Conservation (phyloP, 2,329 filamentous ascomycete genomes). For the Aureobasidium musti region DNA sequence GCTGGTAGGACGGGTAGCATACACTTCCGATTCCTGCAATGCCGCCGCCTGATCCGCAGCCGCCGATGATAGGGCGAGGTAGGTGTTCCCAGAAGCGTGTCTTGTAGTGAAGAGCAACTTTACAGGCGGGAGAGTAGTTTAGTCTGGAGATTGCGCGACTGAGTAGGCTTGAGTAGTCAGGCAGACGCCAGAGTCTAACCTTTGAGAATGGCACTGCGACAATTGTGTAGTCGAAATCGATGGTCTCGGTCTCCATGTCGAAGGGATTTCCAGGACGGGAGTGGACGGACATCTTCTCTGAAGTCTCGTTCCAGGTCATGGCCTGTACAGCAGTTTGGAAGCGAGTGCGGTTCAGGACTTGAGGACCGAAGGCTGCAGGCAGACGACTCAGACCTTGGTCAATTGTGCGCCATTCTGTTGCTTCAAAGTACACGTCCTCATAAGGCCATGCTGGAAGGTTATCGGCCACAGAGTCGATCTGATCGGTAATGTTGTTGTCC, state of each 20-base stretch:
- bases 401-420: slow-evolving; percentile 65
- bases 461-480: slow-evolving; percentile 49
- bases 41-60: slow-evolving; percentile 61
- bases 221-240: slow-evolving; percentile 67
- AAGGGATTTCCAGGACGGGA: slow-evolving; percentile 56
- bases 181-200: slow-evolving; percentile 63
- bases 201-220: slow-evolving; percentile 65
- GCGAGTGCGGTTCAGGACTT: slow-evolving; percentile 59
- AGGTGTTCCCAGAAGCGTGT: slow-evolving; percentile 64
- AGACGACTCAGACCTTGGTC: slow-evolving; percentile 62
- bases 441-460: slow-evolving; percentile 57
- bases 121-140: slow-evolving; percentile 55
- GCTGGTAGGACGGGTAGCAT: slow-evolving; percentile 67
- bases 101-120: slow-evolving; percentile 67
- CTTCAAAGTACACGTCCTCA: slow-evolving; percentile 61
- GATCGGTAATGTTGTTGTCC: slow-evolving; percentile 58
- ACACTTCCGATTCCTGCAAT: slow-evolving; percentile 63
- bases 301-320: slow-evolving; percentile 55
- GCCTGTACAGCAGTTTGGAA: slow-evolving; percentile 61
- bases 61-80: slow-evolving; percentile 61
- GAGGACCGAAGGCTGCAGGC: slow-evolving; percentile 63
- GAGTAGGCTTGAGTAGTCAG: slow-evolving; percentile 55
- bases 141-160: slow-evolving; percentile 52
- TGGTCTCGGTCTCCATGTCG: slow-evolving; percentile 47
- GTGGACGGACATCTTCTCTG: slow-evolving; percentile 58